A percentile compares a stretch with the other conserved stretches of the same genome.
Evolutionary conservation across 768 basidiomycete genomes (phyloP).

Genomic region (Gloeostereum incarnatum): DNA sequence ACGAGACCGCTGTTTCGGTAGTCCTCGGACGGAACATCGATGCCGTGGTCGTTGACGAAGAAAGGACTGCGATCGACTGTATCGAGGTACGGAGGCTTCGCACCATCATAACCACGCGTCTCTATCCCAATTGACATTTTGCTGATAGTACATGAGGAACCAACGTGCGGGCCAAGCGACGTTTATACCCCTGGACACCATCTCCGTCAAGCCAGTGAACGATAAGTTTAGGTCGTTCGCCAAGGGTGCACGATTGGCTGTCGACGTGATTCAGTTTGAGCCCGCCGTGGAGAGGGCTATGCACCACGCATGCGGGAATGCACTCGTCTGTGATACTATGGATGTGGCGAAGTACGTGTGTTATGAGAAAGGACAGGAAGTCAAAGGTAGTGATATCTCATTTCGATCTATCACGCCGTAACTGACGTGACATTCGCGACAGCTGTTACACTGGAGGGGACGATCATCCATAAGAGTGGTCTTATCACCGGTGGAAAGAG

Average conservation of each 20-base stretch:
- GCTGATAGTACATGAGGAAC: constrained; percentile 77
- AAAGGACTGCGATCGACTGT: constrained; percentile 95
- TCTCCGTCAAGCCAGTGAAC: constrained; percentile 87
- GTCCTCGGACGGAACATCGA: constrained; percentile 93
- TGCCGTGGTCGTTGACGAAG: constrained; percentile 92
- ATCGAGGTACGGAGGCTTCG: constrained; percentile 59
- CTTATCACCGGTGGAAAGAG: constrained; percentile 93
- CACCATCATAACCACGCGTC: neutral
- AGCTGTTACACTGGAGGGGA: constrained; percentile 97
- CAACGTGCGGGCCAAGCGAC: constrained; percentile 95
- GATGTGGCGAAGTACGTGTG: constrained; percentile 85
- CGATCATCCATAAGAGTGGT: constrained; percentile 95
- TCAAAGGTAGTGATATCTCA: constrained; percentile 63
- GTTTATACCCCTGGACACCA: constrained; percentile 97
- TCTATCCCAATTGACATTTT: neutral
- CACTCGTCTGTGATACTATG: constrained; percentile 93
- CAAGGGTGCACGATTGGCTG: constrained; percentile 77
- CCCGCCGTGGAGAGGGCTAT: constrained; percentile 87
- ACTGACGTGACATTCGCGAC: neutral
- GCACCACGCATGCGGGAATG: constrained; percentile 93
- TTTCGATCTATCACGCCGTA: neutral
- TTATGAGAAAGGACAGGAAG: constrained; percentile 92
- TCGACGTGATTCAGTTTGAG: constrained; percentile 80
- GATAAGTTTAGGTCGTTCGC: constrained; percentile 93
- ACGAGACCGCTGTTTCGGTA: constrained; percentile 85